Conservation (phyloP, 768 basidiomycete species). For the Suillus alpinus region DNA sequence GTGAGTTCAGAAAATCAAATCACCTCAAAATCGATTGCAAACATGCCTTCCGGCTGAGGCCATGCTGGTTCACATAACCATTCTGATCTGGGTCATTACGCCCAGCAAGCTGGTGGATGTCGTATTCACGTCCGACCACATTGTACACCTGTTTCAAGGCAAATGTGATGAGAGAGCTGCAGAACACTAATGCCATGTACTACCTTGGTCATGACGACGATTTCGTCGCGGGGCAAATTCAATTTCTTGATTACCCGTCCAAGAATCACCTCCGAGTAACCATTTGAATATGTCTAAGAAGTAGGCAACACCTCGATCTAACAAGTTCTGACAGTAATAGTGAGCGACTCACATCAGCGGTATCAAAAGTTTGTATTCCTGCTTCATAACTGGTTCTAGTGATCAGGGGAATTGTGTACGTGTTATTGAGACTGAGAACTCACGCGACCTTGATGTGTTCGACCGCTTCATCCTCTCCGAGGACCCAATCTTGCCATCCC, state of each 20-base stretch:
- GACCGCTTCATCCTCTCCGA: constrained; percentile 43
- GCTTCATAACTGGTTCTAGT: constrained; percentile 28
- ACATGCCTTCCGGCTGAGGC: constrained; percentile 41
- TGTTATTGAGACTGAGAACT: constrained; percentile 8
- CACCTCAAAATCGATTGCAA: background rate
- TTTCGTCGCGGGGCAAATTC: constrained; percentile 66
- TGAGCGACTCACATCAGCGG: constrained; percentile 27
- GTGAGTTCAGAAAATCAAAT: constrained; percentile 9
- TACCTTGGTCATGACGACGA: constrained; percentile 79
- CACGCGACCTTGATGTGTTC: constrained; percentile 49
- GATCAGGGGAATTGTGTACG: background rate
- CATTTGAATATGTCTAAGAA: constrained; percentile 60
- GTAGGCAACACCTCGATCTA: background rate
- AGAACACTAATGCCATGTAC: background rate
- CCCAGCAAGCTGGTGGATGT: constrained; percentile 9
- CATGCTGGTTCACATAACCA: constrained; percentile 49
- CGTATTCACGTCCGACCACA: constrained; percentile 26
- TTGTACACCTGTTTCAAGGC: constrained; percentile 39
- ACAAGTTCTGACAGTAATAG: background rate
- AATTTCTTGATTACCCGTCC: constrained; percentile 71
- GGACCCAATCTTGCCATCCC: constrained; percentile 54
- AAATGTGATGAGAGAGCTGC: background rate
- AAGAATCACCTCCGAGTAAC: constrained; percentile 60
- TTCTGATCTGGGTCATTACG: constrained; percentile 30
- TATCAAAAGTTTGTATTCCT: constrained; percentile 36